Evolutionary conservation across 805 yeast genomes (phyloP), one percentile per base, ranked within the genome.

Genomic region (Saturnispora kantuleensis): DNA sequence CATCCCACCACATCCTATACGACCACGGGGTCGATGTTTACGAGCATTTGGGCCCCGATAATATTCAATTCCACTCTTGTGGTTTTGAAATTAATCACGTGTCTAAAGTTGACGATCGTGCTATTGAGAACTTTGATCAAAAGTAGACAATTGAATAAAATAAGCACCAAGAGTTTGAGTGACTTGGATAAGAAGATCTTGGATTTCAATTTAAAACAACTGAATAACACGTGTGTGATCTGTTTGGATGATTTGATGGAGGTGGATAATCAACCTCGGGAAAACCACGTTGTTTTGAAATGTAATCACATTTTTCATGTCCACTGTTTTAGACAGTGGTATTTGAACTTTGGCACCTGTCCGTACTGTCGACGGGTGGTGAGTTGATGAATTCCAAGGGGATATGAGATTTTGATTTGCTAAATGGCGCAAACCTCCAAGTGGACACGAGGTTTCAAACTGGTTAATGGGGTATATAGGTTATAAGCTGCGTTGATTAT

Each of bases 321-420:
- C 12, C 35, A 42, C 6, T 53, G 57, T 35, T 51, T 52, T 33
- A 53, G 42, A 28, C 30, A 45, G 21, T 53, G 57, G 57, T 53
- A 52, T 31, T 26, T 44, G 37, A 28, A 13, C 1, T 43, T 48
- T 4, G 49, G 43, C 17, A 44, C 38, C 8, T 53, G 57, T 40
- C 57, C 57, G 1, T 52, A 47, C 31, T 52, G 55, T 36, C 35
- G 55, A 8, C 35, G 5, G n/a, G 35, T 39, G 9, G 41, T 49
- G 12, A 45, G 39, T 16, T 35, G 36, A 29, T 39, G 31, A 42
- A 48, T 21, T 21, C 26, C 8, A 4, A 21, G 5, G 5, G 26
- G 26, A 21, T 21, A 6, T 21, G 26, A 21, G 26, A 4, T 21
- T 6, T 21, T 21, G 26, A 21, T 21, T 21, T 21, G 26, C 26